Conservation (phyloP, 345 rosid genomes). For the Erucastrum elatum region DNA sequence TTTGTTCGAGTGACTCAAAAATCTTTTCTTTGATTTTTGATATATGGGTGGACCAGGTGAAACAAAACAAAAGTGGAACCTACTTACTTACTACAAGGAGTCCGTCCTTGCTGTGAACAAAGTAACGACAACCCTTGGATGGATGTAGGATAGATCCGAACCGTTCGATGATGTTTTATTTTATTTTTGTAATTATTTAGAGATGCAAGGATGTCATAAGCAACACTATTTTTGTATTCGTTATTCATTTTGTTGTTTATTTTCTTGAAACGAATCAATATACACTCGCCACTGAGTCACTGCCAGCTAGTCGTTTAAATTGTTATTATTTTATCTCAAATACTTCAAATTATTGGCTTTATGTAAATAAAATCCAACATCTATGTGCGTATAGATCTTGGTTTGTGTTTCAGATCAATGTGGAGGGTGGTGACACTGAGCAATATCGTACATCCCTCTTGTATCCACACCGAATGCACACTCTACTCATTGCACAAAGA, state of each 20-base stretch:
- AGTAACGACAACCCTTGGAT: neutral
- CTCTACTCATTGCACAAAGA: neutral
- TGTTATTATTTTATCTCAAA: too few relatives aligned
- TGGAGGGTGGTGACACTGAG: neutral
- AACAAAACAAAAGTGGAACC: neutral
- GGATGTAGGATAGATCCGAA: neutral
- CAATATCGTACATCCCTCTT: neutral
- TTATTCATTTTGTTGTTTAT: neutral
- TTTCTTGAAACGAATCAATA: too few relatives aligned
- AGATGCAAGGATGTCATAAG: neutral
- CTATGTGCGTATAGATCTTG: neutral
- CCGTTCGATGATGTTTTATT: neutral
- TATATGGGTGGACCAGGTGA: neutral
- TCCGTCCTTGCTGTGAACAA: neutral
- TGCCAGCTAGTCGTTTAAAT: too few relatives aligned
- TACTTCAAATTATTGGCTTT: too few relatives aligned
- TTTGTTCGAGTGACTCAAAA: neutral
- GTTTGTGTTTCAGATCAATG: constrained; percentile 3
- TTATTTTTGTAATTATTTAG: neutral
- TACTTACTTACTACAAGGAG: neutral
- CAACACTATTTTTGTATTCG: neutral
- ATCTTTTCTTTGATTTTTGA: neutral
- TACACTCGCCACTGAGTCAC: too few relatives aligned
- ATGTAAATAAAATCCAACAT: too few relatives aligned
- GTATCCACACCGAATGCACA: neutral